Conservation (phyloP, 129 eudicot genomes). For the Artemisia tridentata region DNA sequence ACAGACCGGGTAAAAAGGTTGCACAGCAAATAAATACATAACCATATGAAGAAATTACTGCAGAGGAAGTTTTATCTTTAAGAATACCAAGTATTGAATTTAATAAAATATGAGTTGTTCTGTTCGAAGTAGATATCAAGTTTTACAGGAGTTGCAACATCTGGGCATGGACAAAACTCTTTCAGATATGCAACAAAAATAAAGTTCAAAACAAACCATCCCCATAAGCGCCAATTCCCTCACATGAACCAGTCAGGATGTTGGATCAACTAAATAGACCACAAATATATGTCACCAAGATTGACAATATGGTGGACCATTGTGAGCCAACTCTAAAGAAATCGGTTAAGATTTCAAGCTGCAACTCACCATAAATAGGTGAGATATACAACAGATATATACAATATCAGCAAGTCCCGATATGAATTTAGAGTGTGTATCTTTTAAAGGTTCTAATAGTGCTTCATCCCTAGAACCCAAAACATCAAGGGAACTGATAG, state of each 20-base stretch:
- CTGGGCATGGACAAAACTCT: background rate
- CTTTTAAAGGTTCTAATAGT: background rate
- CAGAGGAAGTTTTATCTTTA: background rate
- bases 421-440: conserved; percentile 17
- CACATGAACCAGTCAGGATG: background rate
- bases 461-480: conserved; percentile 27
- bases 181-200: no score
- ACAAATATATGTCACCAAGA: background rate
- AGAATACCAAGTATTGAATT: background rate
- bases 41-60: background rate
- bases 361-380: background rate
- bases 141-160: background rate
- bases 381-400: conserved; percentile 14
- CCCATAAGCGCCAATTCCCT: background rate
- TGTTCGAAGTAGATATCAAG: background rate
- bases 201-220: no score
- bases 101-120: background rate
- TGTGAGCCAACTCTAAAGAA: background rate
- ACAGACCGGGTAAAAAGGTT: no score
- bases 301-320: background rate
- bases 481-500: conserved; percentile 18
- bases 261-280: background rate
- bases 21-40: background rate
- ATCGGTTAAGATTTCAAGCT: background rate
- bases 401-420: background rate